Conservation (phyloP, 2,329 filamentous ascomycete genomes). For the Botrytis porri region DNA sequence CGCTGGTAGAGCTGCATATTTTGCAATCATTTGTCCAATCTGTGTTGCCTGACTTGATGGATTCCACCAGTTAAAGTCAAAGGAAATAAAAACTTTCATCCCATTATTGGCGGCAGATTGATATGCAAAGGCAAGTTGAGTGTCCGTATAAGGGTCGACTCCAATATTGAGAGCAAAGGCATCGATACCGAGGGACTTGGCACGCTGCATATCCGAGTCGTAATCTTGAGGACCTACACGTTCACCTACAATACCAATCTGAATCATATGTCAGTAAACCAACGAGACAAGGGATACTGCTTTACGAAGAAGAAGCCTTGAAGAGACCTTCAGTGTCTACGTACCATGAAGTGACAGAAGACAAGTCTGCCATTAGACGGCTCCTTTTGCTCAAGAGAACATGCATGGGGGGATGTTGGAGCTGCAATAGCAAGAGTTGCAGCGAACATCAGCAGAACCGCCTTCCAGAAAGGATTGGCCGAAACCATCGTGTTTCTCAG, state of each 20-base stretch:
- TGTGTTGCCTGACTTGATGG: constrained; percentile 21
- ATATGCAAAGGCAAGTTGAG: constrained; percentile 36
- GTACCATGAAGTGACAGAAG: constrained; percentile 29
- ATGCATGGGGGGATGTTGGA: not conserved
- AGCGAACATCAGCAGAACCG: not conserved
- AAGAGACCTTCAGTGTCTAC: not conserved
- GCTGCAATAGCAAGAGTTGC: constrained; percentile 10
- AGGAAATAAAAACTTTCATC: constrained; percentile 40
- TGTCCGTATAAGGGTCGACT: constrained; percentile 34
- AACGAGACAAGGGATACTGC: not conserved
- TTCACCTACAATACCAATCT: constrained; percentile 30
- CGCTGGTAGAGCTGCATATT: constrained; percentile 36
- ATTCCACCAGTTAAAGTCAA: constrained; percentile 34
- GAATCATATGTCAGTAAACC: not conserved
- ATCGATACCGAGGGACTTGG: constrained; percentile 38
- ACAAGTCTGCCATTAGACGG: constrained; percentile 21
- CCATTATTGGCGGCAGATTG: constrained; percentile 29
- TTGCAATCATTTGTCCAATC: constrained; percentile 34
- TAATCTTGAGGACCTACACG: constrained; percentile 25
- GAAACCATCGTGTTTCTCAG: not conserved
- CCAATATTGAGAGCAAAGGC: constrained; percentile 40
- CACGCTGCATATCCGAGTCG: constrained; percentile 28
- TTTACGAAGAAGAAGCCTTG: not conserved
- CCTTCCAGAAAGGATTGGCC: not conserved
- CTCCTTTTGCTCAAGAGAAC: constrained; percentile 12